Conservation (phyloP, 2,329 filamentous ascomycete species). For the Ophiostoma piceae region DNA sequence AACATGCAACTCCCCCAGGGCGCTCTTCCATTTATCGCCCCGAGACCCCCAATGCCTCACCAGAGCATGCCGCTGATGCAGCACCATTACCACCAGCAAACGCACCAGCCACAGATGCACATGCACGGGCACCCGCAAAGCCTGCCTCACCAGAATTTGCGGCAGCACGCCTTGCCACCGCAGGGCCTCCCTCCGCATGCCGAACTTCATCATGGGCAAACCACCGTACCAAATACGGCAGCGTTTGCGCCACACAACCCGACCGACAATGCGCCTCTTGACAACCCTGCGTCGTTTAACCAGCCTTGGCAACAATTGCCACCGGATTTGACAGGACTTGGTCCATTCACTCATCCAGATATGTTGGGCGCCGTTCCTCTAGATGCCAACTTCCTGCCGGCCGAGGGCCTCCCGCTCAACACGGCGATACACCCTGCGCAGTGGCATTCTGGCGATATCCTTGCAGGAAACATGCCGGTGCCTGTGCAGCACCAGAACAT, state of each 20-base stretch:
- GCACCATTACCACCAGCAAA: constrained; percentile 14
- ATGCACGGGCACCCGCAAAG: neutral
- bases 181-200: neutral
- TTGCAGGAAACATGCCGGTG: neutral
- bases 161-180: neutral
- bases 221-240: neutral
- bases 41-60: constrained; percentile 41
- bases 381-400: neutral
- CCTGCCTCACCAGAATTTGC: neutral
- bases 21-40: constrained; percentile 46
- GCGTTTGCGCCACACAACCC: neutral
- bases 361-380: neutral
- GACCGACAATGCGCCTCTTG: neutral
- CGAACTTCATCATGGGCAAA: constrained; percentile 5
- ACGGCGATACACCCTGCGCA: neutral
- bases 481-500: neutral
- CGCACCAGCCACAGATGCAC: constrained; percentile 15
- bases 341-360: neutral
- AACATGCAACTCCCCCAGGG: constrained; percentile 38
- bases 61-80: neutral
- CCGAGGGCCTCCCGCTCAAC: neutral
- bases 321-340: neutral
- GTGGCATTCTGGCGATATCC: neutral
- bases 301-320: neutral
- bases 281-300: neutral